These are phyloP conservation scores for Staphylotrichum tortipilum DNA, from an alignment of 495 filamentous ascomycete genomes.

Conservation along the genomic window DNA sequence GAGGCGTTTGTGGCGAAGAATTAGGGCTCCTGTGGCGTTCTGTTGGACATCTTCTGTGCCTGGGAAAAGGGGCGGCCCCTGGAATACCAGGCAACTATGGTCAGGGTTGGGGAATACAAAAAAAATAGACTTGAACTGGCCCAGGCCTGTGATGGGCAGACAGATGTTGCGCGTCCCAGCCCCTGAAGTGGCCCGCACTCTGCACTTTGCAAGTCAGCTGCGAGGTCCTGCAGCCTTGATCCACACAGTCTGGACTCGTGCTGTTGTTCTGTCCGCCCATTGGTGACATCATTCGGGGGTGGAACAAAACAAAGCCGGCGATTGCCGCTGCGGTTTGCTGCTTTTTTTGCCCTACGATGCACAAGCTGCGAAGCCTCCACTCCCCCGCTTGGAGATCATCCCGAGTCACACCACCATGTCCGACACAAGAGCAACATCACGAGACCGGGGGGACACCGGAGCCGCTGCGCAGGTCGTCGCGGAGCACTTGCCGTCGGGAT, in stretches of 20 bases:
- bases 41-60: too few species aligned
- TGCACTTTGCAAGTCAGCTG: too few species aligned
- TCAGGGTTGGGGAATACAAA: not conserved
- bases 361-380: not conserved
- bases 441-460: conserved; percentile 5
- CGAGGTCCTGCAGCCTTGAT: too few species aligned
- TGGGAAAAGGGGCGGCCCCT: not conserved
- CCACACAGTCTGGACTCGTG: not conserved
- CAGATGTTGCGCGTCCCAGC: too few species aligned
- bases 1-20: conserved; percentile 10
- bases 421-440: not conserved
- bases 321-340: not conserved
- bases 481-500: conserved; percentile 40
- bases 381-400: not conserved
- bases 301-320: not conserved
- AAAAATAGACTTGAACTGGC: not conserved
- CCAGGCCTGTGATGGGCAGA: not conserved
- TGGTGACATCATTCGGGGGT: conserved; percentile 6
- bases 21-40: too few species aligned
- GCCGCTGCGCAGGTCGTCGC: conserved; percentile 34
- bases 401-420: not conserved
- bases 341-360: not conserved
- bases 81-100: not conserved
- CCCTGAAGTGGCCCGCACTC: too few species aligned
- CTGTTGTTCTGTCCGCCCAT: not conserved